Percentiles rank a stretch among this genome's conserved stretches.
These are phyloP conservation scores for Posidonia oceanica DNA, from an alignment of 116 monocot genomes.

Conservation along the genomic window DNA sequence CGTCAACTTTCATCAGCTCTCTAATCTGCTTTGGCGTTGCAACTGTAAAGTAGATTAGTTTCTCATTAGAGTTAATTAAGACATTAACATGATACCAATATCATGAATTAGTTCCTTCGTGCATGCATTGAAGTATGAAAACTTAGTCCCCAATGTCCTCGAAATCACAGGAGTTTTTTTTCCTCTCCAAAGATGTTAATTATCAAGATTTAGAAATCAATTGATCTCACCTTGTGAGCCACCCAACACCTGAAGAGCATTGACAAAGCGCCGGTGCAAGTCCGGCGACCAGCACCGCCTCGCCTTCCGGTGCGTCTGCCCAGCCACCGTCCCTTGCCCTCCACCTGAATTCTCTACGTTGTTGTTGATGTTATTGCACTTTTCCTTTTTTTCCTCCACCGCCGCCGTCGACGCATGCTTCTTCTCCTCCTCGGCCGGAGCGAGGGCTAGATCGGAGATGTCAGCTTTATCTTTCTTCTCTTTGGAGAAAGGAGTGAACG, in stretches of 20 bases:
- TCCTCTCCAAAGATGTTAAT: not conserved
- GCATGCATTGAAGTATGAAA: too few species aligned
- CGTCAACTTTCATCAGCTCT: slow-evolving; percentile 96
- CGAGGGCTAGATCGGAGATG: slow-evolving; percentile 35
- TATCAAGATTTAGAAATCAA: not conserved
- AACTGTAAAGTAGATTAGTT: slow-evolving; percentile 25
- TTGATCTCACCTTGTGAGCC: slow-evolving; percentile 69
- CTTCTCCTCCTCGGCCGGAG: slow-evolving; percentile 8
- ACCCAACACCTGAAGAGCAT: slow-evolving; percentile 79
- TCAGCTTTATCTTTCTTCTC: not conserved
- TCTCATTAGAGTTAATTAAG: too few species aligned
- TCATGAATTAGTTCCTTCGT: too few species aligned
- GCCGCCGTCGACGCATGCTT: slow-evolving; percentile 8
- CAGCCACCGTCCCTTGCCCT: slow-evolving; percentile 3
- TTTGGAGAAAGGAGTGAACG: slow-evolving; percentile 84
- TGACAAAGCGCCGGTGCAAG: slow-evolving; percentile 94
- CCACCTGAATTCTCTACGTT: slow-evolving; percentile 4
- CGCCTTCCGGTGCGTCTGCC: slow-evolving; percentile 48
- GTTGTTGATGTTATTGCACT: not conserved
- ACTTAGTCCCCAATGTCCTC: too few species aligned
- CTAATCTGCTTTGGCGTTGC: slow-evolving; percentile 96
- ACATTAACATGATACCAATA: too few species aligned
- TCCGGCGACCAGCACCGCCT: slow-evolving; percentile 96
- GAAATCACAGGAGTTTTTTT: too few species aligned
- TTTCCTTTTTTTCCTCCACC: not conserved